A percentile compares a stretch with the other conserved stretches of the same genome.
These are phyloP conservation scores for Francoa sonchifolia DNA, from an alignment of 441 rosid genomes.

Conservation along the genomic window DNA sequence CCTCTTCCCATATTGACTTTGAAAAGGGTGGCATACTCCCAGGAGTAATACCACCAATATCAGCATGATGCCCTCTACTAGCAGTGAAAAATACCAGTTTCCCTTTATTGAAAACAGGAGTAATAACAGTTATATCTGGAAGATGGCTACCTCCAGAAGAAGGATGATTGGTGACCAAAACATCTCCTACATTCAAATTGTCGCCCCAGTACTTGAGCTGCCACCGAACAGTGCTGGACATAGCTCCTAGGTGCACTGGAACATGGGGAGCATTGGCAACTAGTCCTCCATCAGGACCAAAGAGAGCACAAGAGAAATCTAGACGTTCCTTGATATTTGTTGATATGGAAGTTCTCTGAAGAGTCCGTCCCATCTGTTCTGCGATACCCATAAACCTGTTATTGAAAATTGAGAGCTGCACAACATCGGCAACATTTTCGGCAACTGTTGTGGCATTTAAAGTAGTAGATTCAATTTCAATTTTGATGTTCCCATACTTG, in stretches of 20 bases:
- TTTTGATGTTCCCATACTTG: constrained; percentile 73
- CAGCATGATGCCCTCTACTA: constrained; percentile 95
- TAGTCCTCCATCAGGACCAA: constrained; percentile 83
- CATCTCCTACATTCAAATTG: constrained; percentile 75
- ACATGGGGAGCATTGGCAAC: constrained; percentile 98
- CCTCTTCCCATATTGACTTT: constrained; percentile 89
- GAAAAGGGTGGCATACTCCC: constrained; percentile 99
- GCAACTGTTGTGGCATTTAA: constrained; percentile 29
- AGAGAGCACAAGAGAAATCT: constrained; percentile 94
- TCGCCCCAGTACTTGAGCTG: constrained; percentile 71
- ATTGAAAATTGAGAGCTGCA: constrained; percentile 87
- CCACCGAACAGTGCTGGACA: constrained; percentile 91
- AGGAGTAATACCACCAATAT: constrained; percentile 91
- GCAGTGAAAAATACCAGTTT: constrained; percentile 83
- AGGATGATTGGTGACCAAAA: constrained; percentile 87
- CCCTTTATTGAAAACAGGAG: constrained; percentile 69
- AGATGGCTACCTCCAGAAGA: constrained; percentile 92
- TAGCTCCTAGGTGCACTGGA: constrained; percentile 93
- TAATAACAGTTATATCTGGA: constrained; percentile 86
- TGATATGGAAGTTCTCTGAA: constrained; percentile 91
- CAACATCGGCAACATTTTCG: constrained; percentile 79
- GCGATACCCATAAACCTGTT: constrained; percentile 98
- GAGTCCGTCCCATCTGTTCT: constrained; percentile 91
- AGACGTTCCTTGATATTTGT: constrained; percentile 86
- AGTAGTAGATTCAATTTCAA: constrained; percentile 45